These are phyloP conservation scores for Corchorus capsularis DNA, from an alignment of 345 rosid species.

Conservation along the genomic window DNA sequence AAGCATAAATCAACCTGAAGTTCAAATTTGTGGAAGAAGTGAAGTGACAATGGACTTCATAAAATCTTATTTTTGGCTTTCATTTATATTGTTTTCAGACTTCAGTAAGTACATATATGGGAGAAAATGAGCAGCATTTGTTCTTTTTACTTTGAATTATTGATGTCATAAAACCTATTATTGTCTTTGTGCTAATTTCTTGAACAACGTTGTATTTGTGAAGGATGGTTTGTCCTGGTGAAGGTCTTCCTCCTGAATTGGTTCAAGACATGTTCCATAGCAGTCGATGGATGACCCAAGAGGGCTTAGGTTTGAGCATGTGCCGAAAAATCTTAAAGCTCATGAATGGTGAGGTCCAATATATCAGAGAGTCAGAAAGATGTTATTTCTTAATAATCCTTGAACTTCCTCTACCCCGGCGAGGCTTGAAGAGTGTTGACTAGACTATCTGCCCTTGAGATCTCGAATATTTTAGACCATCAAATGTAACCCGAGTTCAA, in stretches of 20 bases:
- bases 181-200: neutral
- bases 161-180: conserved; percentile 1
- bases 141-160: neutral
- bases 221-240: conserved; percentile 96
- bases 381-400: conserved; percentile 71
- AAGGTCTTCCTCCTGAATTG: conserved; percentile 88
- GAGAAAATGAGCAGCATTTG: neutral
- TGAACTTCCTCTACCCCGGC: conserved; percentile 59
- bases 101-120: neutral
- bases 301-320: conserved; percentile 92
- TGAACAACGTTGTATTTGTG: conserved; percentile 5
- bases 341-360: conserved; percentile 90
- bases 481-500: conserved; percentile 21
- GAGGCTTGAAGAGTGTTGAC: conserved; percentile 37
- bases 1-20: neutral
- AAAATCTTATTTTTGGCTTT: neutral
- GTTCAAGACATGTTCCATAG: conserved; percentile 92
- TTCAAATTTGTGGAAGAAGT: neutral
- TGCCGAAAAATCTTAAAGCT: conserved; percentile 88
- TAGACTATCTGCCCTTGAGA: conserved; percentile 23
- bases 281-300: conserved; percentile 77
- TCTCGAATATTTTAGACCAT: conserved; percentile 3
- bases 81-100: neutral
- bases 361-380: conserved; percentile 77
- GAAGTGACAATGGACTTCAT: neutral